phyloP scores from a whole-genome alignment of 371 early-diverging fungal species.

The Gilbertella persicaria region DNA sequence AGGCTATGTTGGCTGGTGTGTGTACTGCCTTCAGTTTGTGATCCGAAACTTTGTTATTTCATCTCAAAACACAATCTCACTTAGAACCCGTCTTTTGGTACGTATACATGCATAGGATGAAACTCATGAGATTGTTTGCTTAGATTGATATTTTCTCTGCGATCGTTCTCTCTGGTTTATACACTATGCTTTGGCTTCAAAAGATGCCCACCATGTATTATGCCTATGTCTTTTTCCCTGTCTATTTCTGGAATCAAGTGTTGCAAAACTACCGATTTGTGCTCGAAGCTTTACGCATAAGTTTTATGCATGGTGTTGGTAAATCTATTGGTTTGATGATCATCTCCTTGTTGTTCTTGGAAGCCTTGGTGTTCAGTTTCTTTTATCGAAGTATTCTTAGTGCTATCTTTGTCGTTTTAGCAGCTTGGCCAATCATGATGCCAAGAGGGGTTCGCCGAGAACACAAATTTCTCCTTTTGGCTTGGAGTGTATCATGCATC shows the following conservation, averaged over 20 bases:
- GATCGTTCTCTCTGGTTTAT: slow-evolving; percentile 42
- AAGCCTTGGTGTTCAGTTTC: slow-evolving; percentile 78
- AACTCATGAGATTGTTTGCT: neutral
- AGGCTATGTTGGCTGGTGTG: slow-evolving; percentile 95
- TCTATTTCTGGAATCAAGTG: slow-evolving; percentile 83
- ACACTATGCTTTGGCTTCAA: slow-evolving; percentile 63
- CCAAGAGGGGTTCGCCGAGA: slow-evolving; percentile 50
- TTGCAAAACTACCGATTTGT: slow-evolving; percentile 36
- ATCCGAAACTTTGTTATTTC: slow-evolving; percentile 47
- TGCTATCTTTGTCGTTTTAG: slow-evolving; percentile 46
- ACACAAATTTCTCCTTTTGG: slow-evolving; percentile 30
- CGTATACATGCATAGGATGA: neutral
- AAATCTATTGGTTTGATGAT: slow-evolving; percentile 22
- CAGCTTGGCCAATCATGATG: slow-evolving; percentile 68
- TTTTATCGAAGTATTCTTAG: slow-evolving; percentile 70
- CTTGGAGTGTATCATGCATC: slow-evolving; percentile 71
- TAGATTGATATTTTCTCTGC: slow-evolving; percentile 50
- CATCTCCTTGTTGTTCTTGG: slow-evolving; percentile 57
- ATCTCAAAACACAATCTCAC: neutral
- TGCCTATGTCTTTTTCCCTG: slow-evolving; percentile 81
- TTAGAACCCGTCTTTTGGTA: slow-evolving; percentile 11
- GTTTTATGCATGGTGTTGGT: slow-evolving; percentile 13
- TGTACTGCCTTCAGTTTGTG: slow-evolving; percentile 78
- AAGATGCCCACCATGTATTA: slow-evolving; percentile 84
- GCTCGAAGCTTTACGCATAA: slow-evolving; percentile 25